Evolutionary conservation across 176 grass and related monocot species (phyloP).

Genomic region (Phoenix roebelenii): DNA sequence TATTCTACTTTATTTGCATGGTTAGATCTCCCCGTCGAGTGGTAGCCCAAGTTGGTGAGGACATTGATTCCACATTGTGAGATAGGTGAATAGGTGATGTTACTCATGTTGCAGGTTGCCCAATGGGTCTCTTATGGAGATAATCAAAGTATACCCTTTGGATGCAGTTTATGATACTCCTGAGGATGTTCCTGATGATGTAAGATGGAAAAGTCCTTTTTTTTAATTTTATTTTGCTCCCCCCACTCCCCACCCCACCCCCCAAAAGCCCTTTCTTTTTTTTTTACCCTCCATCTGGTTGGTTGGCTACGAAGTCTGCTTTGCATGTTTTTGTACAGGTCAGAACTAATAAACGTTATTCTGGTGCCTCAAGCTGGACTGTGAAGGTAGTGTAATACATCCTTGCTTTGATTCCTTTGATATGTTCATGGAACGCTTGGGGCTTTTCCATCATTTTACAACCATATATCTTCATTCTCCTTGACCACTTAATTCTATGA

Average conservation of each 20-base stretch:
- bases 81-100: too few species aligned
- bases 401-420: neutral
- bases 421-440: too few species aligned
- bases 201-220: constrained; percentile 17
- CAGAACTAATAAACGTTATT: constrained; percentile 83
- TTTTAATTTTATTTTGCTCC: too few species aligned
- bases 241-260: too few species aligned
- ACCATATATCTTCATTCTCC: too few species aligned
- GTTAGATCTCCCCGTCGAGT: neutral
- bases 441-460: too few species aligned
- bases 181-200: constrained; percentile 93
- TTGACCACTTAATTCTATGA: too few species aligned
- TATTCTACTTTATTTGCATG: neutral
- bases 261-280: neutral
- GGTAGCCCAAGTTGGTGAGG: neutral
- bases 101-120: constrained; percentile 36
- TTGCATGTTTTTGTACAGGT: constrained; percentile 26
- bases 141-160: constrained; percentile 81
- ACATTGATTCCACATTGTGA: constrained; percentile 4
- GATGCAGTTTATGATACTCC: constrained; percentile 85
- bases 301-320: neutral
- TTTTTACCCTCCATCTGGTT: neutral
- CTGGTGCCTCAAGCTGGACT: constrained; percentile 90
- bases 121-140: constrained; percentile 94
- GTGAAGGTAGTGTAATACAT: constrained; percentile 43